Base-by-base conservation (phyloP, 192 early-diverging fungal species). In the Rhizoclosmatium globosum region DNA sequence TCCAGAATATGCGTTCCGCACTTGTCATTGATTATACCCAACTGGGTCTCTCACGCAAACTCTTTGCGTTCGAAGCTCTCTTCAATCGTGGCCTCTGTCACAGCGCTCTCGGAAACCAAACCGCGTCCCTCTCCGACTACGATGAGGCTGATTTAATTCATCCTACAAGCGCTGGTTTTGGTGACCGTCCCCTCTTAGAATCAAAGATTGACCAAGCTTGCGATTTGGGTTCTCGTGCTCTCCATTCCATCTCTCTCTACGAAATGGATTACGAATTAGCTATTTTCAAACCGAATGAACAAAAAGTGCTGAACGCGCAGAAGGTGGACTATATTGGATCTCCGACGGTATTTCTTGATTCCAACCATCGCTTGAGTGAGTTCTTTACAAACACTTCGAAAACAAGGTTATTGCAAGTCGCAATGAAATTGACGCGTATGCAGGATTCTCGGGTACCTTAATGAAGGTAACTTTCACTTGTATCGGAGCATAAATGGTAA, bases 1-100 rank as follows among this genome's bases (percentile, higher is more conserved):
- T 53, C 58, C 73, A 82, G 81, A 67, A 71, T 41, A 77, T 88
- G 48, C 82, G 87, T 3, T 93, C 94, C 68, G 97, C 96, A 84
- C 86, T 91, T 71, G 89, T 93, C 53, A 97, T 99, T 71, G 96
- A 99, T 83, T 99, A 99, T 81, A 91, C 91, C 74, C 98, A 99
- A 81, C 87, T 99, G 45, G 98, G 98, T 2, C 91, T 98, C 47
- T 88, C 92, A 45, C 97, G 92, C 86, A 94, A 95, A 81, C 88
- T 99, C 42, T 95, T 93, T 80, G 83, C 92, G 0, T 97, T 93
- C 81, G 93, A 99, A 83, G 91, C 97, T 15, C 80, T 94, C 64
- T 99, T 94, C 89, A 98, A 98, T 83, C 91, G 94, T 17, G 96
- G 91, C 1, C 87, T 99, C 41, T 94, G 93, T 81, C 89, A 90